These are phyloP conservation scores for Vitis labrusca DNA, from an alignment of 164 flowering plant genomes.

Conservation along the genomic window DNA sequence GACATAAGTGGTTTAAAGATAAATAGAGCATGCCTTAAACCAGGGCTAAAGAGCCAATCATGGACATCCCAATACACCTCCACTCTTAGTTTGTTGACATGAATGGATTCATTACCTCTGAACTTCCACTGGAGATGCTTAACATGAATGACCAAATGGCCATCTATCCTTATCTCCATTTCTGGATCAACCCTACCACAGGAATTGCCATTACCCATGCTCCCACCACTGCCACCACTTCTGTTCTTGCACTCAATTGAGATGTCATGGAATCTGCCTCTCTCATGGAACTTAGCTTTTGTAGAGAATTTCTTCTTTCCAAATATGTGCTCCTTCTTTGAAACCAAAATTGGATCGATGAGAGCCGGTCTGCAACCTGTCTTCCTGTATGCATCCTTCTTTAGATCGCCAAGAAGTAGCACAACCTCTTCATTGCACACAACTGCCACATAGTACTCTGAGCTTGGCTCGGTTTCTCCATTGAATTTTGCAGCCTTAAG, in stretches of 20 bases:
- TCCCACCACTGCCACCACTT: not conserved
- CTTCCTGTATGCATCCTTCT: constrained; percentile 65
- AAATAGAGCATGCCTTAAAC: constrained; percentile 63
- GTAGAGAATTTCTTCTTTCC: constrained; percentile 60
- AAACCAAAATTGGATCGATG: constrained; percentile 54
- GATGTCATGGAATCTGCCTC: constrained; percentile 55
- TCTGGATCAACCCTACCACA: constrained; percentile 44
- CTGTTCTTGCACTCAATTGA: constrained; percentile 54
- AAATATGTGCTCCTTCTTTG: constrained; percentile 59
- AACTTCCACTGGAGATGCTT: constrained; percentile 81
- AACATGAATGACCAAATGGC: constrained; percentile 54
- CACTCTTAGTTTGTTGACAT: constrained; percentile 44
- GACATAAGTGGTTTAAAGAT: constrained; percentile 55
- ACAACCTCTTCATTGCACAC: constrained; percentile 63
- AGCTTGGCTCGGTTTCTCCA: constrained; percentile 61
- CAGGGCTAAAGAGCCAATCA: constrained; percentile 77
- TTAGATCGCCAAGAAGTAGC: constrained; percentile 61
- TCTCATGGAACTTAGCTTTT: constrained; percentile 53
- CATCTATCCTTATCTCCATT: constrained; percentile 74
- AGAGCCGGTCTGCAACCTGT: constrained; percentile 60
- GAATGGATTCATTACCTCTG: constrained; percentile 63
- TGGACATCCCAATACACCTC: constrained; percentile 83
- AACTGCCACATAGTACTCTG: constrained; percentile 70
- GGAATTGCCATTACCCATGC: constrained; percentile 7
- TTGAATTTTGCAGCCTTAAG: constrained; percentile 59